Conservation (phyloP, 2,329 filamentous ascomycete species). For the Cladosporium sp. region DNA sequence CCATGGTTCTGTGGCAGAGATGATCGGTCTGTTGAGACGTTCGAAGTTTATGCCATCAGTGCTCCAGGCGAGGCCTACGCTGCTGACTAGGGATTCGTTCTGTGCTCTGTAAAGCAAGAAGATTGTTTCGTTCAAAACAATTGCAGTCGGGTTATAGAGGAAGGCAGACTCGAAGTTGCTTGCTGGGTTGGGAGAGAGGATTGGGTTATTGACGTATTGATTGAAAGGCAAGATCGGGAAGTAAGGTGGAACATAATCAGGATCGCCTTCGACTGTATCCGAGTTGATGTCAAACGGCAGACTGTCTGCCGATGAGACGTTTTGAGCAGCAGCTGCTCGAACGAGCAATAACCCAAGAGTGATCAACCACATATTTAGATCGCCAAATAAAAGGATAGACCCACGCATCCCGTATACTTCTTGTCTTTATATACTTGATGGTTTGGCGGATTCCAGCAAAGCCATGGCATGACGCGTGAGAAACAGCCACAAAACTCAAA, state of each 20-base stretch:
- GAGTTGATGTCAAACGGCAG: constrained; percentile 12
- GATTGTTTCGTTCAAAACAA: constrained; percentile 34
- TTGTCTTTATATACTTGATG: not conserved
- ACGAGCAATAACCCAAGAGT: not conserved
- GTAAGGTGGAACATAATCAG: constrained; percentile 29
- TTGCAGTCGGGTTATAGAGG: constrained; percentile 34
- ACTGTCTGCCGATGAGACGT: constrained; percentile 6
- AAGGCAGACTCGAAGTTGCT: constrained; percentile 34
- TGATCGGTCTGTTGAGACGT: constrained; percentile 34
- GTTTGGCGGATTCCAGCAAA: not conserved
- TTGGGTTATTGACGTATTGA: constrained; percentile 31
- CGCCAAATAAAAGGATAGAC: not conserved
- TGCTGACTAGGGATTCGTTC: constrained; percentile 35
- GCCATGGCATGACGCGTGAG: constrained; percentile 10
- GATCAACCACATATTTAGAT: not conserved
- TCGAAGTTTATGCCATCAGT: constrained; percentile 40
- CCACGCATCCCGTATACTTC: not conserved
- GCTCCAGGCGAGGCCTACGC: constrained; percentile 41
- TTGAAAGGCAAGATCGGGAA: constrained; percentile 34
- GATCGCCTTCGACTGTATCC: constrained; percentile 28
- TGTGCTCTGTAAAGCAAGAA: constrained; percentile 42
- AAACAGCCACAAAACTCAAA: constrained; percentile 13
- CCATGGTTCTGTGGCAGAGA: constrained; percentile 37
- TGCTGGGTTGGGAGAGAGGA: constrained; percentile 24
- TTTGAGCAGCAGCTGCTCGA: not conserved